A percentile compares a stretch with the other conserved stretches of the same genome.
Conservation (phyloP, 2,329 filamentous ascomycete species). For the Dichotomopilus funicola region DNA sequence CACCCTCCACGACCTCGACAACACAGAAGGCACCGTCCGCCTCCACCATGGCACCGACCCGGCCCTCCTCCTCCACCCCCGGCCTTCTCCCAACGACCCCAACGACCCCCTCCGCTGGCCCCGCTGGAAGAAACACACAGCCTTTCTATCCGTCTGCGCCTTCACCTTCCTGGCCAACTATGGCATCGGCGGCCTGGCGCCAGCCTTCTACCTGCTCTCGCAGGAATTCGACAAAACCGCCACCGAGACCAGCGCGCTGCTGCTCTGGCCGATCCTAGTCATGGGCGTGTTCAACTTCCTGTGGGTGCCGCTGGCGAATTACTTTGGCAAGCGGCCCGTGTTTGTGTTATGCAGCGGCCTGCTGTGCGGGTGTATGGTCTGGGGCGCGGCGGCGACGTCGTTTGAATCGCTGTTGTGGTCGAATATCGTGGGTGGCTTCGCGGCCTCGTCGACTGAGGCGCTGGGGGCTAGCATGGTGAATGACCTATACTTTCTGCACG, state of each 20-base stretch:
- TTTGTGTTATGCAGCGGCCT: slow-evolving; percentile 38
- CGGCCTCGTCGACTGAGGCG: slow-evolving; percentile 39
- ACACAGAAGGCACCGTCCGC: slow-evolving; percentile 42
- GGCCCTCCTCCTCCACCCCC: slow-evolving; percentile 36
- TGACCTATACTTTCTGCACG: slow-evolving; percentile 31
- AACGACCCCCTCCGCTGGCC: slow-evolving; percentile 45
- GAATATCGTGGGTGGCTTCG: slow-evolving; percentile 39
- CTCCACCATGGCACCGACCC: slow-evolving; percentile 18
- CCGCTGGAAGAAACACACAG: slow-evolving; percentile 38
- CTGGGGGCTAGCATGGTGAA: slow-evolving; percentile 33
- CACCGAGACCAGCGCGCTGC: slow-evolving; percentile 36
- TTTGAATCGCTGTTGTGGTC: slow-evolving; percentile 40
- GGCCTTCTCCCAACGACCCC: slow-evolving; percentile 37
- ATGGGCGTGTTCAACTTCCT: slow-evolving; percentile 43
- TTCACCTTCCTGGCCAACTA: slow-evolving; percentile 43
- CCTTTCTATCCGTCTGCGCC: slow-evolving; percentile 36
- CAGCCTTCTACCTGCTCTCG: slow-evolving; percentile 38
- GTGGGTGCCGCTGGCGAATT: slow-evolving; percentile 42
- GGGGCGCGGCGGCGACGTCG: slow-evolving; percentile 36
- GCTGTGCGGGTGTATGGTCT: slow-evolving; percentile 35
- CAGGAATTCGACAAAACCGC: slow-evolving; percentile 37
- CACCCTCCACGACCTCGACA: slow-evolving; percentile 26
- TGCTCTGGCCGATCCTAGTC: slow-evolving; percentile 38
- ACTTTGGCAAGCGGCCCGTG: slow-evolving; percentile 40
- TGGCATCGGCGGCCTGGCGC: slow-evolving; percentile 38